Percentiles rank a stretch among this genome's conserved stretches.
phyloP scores from a whole-genome alignment of 805 yeast genomes.

The Ogataea methylovora region DNA sequence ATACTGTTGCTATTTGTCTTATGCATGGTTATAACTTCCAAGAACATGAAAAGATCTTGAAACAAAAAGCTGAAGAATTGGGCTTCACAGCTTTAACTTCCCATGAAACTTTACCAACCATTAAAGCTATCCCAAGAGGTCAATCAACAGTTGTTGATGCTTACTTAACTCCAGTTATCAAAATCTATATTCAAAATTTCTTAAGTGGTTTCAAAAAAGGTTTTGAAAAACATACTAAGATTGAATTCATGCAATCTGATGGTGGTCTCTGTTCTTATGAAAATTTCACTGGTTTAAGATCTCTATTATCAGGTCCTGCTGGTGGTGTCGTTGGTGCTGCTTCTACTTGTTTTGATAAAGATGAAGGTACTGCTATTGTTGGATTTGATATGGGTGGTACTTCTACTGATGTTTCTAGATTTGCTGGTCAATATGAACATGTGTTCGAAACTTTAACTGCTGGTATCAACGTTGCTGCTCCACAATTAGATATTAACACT shows the following conservation, averaged over 20 bases:
- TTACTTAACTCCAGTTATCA: constrained; percentile 31
- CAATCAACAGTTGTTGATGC: constrained; percentile 34
- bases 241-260: constrained; percentile 50
- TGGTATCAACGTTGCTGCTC: constrained; percentile 69
- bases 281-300: constrained; percentile 43
- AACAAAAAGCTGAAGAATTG: constrained; percentile 23
- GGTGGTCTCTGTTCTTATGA: constrained; percentile 49
- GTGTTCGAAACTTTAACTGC: constrained; percentile 72
- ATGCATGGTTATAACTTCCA: constrained; percentile 30
- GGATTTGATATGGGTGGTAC: constrained; percentile 33
- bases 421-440: constrained; percentile 55
- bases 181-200: constrained; percentile 27
- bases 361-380: constrained; percentile 16
- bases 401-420: constrained; percentile 42
- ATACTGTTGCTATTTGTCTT: constrained; percentile 29
- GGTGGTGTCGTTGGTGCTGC: constrained; percentile 55
- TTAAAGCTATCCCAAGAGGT: constrained; percentile 29
- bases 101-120: constrained; percentile 26
- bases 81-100: constrained; percentile 34
- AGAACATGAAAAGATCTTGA: constrained; percentile 27
- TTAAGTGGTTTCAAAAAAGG: constrained; percentile 25
- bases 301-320: constrained; percentile 52
- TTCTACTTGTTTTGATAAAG: constrained; percentile 37
- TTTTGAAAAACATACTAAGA: constrained; percentile 22
- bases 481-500: constrained; percentile 65